phyloP scores from a whole-genome alignment of 1,139 yeast genomes.

The Pichia sp. region DNA sequence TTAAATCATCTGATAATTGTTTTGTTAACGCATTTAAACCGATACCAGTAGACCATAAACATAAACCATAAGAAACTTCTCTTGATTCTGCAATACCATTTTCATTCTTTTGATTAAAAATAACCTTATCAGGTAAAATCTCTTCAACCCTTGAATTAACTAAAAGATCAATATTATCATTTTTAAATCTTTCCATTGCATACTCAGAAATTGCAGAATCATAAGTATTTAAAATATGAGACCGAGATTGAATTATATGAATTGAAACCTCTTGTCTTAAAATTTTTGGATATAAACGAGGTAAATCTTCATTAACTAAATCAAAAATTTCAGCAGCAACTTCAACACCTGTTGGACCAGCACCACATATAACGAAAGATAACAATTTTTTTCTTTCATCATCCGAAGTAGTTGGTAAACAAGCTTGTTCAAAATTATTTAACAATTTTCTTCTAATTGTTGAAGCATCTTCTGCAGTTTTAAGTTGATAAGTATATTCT shows the following conservation, averaged over 20 bases:
- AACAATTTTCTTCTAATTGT: constrained; percentile 48
- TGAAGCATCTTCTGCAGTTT: constrained; percentile 62
- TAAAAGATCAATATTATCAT: constrained; percentile 52
- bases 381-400: constrained; percentile 52
- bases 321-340: constrained; percentile 62
- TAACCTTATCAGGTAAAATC: constrained; percentile 46
- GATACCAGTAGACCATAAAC: constrained; percentile 67
- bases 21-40: constrained; percentile 53
- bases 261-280: constrained; percentile 55
- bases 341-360: constrained; percentile 69
- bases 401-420: constrained; percentile 53
- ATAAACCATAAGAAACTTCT: constrained; percentile 52
- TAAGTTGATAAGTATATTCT: constrained; percentile 49
- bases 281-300: constrained; percentile 47
- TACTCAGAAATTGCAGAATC: constrained; percentile 55
- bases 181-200: constrained; percentile 52
- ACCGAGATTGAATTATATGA: constrained; percentile 59
- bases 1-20: constrained; percentile 38
- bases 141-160: constrained; percentile 55
- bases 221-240: constrained; percentile 57
- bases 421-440: constrained; percentile 49
- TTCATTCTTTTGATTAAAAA: constrained; percentile 41
- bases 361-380: constrained; percentile 63
- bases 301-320: constrained; percentile 52
- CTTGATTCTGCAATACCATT: constrained; percentile 32